phyloP scores from a whole-genome alignment of 495 filamentous ascomycete species.

The Trichoderma erinaceum region DNA sequence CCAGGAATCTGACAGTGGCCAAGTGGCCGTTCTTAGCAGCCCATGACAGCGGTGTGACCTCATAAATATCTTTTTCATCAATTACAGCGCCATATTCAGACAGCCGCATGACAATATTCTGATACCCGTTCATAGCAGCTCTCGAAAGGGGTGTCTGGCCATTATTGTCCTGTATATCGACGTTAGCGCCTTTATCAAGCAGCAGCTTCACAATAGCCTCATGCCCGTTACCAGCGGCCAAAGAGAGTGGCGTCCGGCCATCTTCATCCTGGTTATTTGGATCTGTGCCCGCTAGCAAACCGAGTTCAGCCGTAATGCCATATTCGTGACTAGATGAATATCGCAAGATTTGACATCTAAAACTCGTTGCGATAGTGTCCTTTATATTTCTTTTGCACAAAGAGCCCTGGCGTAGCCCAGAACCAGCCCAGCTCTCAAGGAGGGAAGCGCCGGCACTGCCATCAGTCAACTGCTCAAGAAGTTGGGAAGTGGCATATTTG shows the following conservation, averaged over 20 bases:
- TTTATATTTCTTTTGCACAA: neutral
- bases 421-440: neutral
- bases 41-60: no score
- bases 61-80: neutral
- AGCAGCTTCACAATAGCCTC: neutral
- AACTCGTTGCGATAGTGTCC: no score
- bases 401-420: neutral
- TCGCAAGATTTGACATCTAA: neutral
- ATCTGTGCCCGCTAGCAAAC: neutral
- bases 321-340: neutral
- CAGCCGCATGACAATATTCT: neutral
- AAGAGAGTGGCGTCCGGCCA: neutral
- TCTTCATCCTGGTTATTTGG: neutral
- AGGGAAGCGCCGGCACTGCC: neutral
- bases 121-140: neutral
- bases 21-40: neutral
- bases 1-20: neutral
- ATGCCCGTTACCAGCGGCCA: neutral
- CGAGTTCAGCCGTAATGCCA: neutral
- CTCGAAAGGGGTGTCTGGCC: neutral
- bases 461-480: neutral
- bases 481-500: neutral
- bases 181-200: neutral
- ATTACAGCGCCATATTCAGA: neutral
- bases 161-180: neutral